Evolutionary conservation across 768 basidiomycete genomes (phyloP).

Genomic region (Auriscalpium orientale): DNA sequence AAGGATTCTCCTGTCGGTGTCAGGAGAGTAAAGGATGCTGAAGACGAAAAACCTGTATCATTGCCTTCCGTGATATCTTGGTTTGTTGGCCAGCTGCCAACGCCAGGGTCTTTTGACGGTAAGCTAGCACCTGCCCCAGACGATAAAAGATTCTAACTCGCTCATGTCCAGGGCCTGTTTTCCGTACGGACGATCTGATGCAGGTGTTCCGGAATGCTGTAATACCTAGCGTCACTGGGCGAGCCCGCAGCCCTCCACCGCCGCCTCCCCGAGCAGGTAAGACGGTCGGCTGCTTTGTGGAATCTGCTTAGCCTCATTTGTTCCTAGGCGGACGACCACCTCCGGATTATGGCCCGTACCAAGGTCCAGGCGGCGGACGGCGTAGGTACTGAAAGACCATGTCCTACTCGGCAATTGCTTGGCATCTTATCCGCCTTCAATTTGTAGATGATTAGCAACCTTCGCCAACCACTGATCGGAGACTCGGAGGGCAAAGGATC

Average conservation of each 20-base stretch:
- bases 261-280: conserved; percentile 37
- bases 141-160: not conserved
- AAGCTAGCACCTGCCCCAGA: conserved; percentile 14
- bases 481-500: no score
- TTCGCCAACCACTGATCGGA: no score
- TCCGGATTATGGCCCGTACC: conserved; percentile 82
- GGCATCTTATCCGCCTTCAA: no score
- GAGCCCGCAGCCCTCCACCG: conserved; percentile 48
- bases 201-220: conserved; percentile 74
- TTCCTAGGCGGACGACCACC: conserved; percentile 59
- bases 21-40: conserved; percentile 30
- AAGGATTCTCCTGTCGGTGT: conserved; percentile 32
- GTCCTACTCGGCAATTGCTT: no score
- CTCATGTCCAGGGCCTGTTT: conserved; percentile 63
- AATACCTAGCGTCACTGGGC: conserved; percentile 55
- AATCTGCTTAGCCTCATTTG: conserved; percentile 1
- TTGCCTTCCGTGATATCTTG: conserved; percentile 54
- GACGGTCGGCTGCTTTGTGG: conserved; percentile 9
- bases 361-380: conserved; percentile 44
- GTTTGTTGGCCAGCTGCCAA: conserved; percentile 79
- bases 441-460: no score
- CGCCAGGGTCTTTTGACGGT: conserved; percentile 78
- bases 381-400: not conserved
- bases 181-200: conserved; percentile 87
- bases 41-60: conserved; percentile 39